A percentile compares a stretch with the other conserved stretches of the same genome.
Evolutionary conservation across 1,284 basidiomycete genomes (phyloP).

Genomic region (Cutaneotrichosporon arboriforme): DNA sequence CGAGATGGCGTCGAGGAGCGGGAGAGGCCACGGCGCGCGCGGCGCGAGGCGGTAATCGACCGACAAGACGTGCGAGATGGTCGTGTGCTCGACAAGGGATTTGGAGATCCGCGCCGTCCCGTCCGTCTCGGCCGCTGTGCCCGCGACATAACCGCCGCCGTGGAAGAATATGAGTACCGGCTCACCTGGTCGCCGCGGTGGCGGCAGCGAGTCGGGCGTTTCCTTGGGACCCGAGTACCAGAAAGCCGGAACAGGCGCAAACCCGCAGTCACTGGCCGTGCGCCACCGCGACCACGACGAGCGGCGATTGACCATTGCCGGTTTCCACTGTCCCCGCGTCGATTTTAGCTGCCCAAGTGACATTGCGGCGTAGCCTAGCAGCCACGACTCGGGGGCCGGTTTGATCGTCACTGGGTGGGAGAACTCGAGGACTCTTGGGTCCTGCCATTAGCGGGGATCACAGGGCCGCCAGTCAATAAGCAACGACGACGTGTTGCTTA

Average conservation of each 20-base stretch:
- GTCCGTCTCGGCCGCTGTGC: constrained; percentile 40
- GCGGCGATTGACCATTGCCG: constrained; percentile 25
- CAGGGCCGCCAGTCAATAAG: no score
- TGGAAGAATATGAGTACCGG: constrained; percentile 40
- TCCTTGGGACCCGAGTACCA: constrained; percentile 39
- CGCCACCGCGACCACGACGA: neutral
- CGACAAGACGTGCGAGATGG: constrained; percentile 38
- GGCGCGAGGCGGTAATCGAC: constrained; percentile 41
- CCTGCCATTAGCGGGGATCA: constrained; percentile 16
- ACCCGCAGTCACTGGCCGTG: constrained; percentile 12
- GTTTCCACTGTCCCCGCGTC: constrained; percentile 36
- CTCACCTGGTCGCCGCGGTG: constrained; percentile 23
- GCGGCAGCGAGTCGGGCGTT: constrained; percentile 9
- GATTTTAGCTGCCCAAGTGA: constrained; percentile 22
- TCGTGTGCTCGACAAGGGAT: constrained; percentile 32
- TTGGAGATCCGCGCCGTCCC: constrained; percentile 36
- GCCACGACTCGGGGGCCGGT: constrained; percentile 25
- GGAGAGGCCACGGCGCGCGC: constrained; percentile 55
- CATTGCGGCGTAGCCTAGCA: constrained; percentile 32
- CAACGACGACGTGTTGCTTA: neutral
- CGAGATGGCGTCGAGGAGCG: constrained; percentile 59
- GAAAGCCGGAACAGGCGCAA: constrained; percentile 34
- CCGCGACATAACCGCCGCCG: constrained; percentile 41
- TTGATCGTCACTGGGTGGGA: constrained; percentile 37
- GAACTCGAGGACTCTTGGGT: constrained; percentile 23